Evolutionary conservation across 2,329 filamentous ascomycete genomes (phyloP).

Genomic region (Paracamarosporium sp.): DNA sequence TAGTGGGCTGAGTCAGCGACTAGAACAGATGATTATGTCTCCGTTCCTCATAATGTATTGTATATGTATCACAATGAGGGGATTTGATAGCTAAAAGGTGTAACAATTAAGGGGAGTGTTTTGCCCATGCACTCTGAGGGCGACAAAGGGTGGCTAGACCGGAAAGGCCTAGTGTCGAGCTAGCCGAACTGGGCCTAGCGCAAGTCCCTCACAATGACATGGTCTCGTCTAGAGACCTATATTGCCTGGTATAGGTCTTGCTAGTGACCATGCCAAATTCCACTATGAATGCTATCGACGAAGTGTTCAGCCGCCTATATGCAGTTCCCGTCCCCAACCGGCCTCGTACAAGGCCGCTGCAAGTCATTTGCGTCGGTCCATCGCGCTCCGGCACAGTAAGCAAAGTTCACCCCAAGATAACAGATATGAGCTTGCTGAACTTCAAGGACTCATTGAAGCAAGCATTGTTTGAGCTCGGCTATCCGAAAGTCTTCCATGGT

Average conservation of each 20-base stretch:
- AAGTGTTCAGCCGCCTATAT: not conserved
- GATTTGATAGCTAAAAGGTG: no score
- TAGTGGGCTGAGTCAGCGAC: no score
- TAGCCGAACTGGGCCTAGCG: no score
- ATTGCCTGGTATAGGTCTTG: not conserved
- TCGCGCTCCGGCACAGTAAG: slow-evolving; percentile 3
- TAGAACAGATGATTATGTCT: no score
- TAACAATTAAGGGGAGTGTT: no score
- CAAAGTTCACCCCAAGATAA: no score
- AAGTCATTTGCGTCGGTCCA: slow-evolving; percentile 1
- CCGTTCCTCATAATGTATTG: no score
- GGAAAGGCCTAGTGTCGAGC: no score
- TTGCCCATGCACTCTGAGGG: no score
- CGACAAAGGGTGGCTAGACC: no score
- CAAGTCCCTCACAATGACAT: not conserved
- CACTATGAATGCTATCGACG: not conserved
- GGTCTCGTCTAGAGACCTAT: not conserved
- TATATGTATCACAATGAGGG: no score
- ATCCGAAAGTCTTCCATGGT: slow-evolving; percentile 5
- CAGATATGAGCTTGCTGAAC: no score
- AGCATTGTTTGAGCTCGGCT: not conserved
- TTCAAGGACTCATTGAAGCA: slow-evolving; percentile 5
- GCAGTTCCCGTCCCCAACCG: not conserved
- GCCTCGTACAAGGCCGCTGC: slow-evolving; percentile 1
- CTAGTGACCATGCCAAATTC: not conserved